Evolutionary conservation across 2,329 filamentous ascomycete genomes (phyloP).

Genomic region (Nemania sp.): DNA sequence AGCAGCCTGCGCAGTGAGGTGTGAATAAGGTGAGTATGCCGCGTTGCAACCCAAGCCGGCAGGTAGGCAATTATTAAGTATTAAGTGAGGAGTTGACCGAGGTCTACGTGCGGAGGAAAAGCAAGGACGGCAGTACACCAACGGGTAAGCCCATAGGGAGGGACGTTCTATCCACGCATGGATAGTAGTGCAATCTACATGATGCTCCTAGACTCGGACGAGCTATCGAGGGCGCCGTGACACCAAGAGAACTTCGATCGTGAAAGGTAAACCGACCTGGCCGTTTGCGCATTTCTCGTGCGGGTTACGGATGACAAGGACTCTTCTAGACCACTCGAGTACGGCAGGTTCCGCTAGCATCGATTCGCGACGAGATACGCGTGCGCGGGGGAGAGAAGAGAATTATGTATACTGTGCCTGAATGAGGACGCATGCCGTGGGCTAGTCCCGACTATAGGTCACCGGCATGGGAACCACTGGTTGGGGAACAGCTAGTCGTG

Average conservation of each 20-base stretch:
- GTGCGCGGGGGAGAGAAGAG: not conserved
- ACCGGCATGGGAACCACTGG: slow-evolving; percentile 5
- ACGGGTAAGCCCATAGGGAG: slow-evolving; percentile 18
- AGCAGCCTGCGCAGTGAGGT: not conserved
- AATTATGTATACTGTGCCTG: slow-evolving; percentile 3
- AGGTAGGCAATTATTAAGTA: no score
- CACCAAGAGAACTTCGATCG: not conserved
- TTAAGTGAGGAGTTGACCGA: slow-evolving; percentile 9
- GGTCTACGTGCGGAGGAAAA: slow-evolving; percentile 12
- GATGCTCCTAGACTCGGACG: slow-evolving; percentile 1
- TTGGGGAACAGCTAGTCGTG: slow-evolving; percentile 14
- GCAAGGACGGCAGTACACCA: slow-evolving; percentile 10
- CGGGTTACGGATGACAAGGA: no score
- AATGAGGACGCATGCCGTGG: not conserved
- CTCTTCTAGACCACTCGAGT: slow-evolving; percentile 3
- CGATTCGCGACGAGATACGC: not conserved
- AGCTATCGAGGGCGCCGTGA: not conserved
- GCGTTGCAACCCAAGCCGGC: slow-evolving; percentile 1
- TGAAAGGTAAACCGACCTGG: slow-evolving; percentile 10
- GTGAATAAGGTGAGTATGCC: slow-evolving; percentile 1
- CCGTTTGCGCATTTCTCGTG: not conserved
- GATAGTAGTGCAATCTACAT: not conserved
- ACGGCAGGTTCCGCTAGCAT: slow-evolving; percentile 10
- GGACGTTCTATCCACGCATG: slow-evolving; percentile 11
- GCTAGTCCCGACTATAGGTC: slow-evolving; percentile 20